These are phyloP conservation scores for Suillus decipiens DNA, from an alignment of 768 basidiomycete genomes.

Conservation along the genomic window DNA sequence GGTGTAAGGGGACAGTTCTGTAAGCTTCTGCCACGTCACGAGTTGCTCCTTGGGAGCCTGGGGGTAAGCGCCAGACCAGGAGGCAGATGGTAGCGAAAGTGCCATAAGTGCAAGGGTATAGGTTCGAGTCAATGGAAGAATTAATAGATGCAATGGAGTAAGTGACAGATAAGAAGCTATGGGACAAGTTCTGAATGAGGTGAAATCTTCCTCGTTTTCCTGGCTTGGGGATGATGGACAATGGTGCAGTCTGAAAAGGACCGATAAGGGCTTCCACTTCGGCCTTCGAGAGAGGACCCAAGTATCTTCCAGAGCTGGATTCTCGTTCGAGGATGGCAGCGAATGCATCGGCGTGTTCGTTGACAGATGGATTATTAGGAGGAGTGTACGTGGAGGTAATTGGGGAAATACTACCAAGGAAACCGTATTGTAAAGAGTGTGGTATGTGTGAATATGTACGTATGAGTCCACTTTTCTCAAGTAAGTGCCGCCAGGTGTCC, in stretches of 20 bases:
- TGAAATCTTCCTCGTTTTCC: constrained; percentile 34
- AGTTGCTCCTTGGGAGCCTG: no score
- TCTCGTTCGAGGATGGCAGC: background rate
- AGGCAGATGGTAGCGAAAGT: background rate
- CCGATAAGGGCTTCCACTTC: constrained; percentile 17
- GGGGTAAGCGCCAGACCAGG: no score
- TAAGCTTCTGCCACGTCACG: no score
- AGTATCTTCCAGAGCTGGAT: background rate
- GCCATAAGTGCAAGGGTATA: no score
- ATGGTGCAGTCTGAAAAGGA: constrained; percentile 19
- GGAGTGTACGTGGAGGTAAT: no score
- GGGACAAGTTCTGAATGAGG: constrained; percentile 38
- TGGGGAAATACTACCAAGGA: background rate
- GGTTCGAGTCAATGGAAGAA: no score
- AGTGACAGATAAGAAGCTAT: background rate
- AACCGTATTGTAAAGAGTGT: background rate
- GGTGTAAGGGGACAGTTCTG: no score
- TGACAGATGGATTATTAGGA: background rate
- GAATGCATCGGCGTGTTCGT: background rate
- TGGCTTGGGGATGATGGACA: constrained; percentile 37
- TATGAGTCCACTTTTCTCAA: background rate
- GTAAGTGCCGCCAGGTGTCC: background rate
- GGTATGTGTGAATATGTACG: background rate
- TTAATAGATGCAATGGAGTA: no score
- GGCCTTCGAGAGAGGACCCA: fast-evolving